Conservation (phyloP, 345 rosid species). For the Conringia planisiliqua region DNA sequence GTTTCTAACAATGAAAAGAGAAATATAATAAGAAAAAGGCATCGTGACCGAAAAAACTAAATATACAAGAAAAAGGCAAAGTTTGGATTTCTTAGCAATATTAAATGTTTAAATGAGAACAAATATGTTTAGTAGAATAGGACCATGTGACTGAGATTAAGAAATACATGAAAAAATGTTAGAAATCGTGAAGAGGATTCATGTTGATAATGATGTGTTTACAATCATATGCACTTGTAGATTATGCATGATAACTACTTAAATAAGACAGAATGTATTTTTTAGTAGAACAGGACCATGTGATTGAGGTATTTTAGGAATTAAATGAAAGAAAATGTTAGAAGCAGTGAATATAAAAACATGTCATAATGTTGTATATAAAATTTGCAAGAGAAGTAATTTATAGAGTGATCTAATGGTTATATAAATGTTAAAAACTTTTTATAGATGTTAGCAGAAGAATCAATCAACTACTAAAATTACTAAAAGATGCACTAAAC, state of each 20-base stretch:
- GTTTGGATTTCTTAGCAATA: conserved; percentile 24
- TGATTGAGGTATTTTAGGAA: background rate
- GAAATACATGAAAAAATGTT: background rate
- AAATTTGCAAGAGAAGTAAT: background rate
- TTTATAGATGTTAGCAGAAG: too few relatives aligned
- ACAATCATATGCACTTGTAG: background rate
- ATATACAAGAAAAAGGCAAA: conserved; percentile 13
- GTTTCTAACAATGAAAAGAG: background rate
- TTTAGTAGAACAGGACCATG: background rate
- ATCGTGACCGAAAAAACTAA: background rate
- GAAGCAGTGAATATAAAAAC: background rate
- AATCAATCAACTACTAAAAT: background rate
- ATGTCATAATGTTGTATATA: background rate
- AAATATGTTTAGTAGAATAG: background rate
- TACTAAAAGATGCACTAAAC: too few relatives aligned
- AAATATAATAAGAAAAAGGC: conserved; percentile 6
- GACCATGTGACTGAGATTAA: conserved; percentile 6
- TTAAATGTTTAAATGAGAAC: background rate
- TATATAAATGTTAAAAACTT: too few relatives aligned
- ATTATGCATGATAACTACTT: background rate
- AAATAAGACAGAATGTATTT: background rate
- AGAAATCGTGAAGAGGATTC: background rate
- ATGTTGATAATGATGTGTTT: background rate
- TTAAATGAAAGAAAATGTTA: background rate
- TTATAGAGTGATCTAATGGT: background rate